Evolutionary conservation across 495 filamentous ascomycete species (phyloP).

Genomic region (Penicillium mononematosum): DNA sequence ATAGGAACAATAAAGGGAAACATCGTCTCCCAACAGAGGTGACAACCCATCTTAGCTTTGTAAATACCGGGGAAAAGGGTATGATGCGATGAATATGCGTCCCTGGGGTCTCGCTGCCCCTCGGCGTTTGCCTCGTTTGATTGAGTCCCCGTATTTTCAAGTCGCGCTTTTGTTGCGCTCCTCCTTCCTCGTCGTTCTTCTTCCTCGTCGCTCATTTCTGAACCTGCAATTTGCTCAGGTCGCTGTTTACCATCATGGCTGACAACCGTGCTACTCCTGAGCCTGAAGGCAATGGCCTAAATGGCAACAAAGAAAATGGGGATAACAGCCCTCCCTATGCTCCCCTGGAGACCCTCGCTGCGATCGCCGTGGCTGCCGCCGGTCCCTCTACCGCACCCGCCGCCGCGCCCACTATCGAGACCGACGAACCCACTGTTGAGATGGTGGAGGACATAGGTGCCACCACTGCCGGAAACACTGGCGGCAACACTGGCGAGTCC

Average conservation of each 20-base stretch:
- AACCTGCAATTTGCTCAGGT: background rate
- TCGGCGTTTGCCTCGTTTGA: background rate
- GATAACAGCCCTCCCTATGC: background rate
- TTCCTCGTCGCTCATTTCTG: background rate
- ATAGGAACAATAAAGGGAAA: background rate
- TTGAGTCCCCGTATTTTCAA: background rate
- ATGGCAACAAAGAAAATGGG: background rate
- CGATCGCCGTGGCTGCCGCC: no score
- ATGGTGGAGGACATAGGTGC: no score
- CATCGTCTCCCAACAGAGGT: background rate
- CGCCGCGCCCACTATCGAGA: no score
- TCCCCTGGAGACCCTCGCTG: background rate
- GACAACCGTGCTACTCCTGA: no score
- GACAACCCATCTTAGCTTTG: background rate
- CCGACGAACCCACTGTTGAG: background rate
- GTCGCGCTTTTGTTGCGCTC: background rate
- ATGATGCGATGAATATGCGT: background rate
- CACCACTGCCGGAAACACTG: background rate
- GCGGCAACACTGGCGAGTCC: background rate
- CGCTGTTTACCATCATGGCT: background rate
- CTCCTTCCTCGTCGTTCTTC: no score
- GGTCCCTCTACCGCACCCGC: no score
- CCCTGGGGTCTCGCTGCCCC: no score
- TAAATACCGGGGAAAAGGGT: background rate
- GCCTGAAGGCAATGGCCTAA: background rate